A percentile compares a stretch with the other conserved stretches of the same genome.
Conservation (phyloP, 2,329 filamentous ascomycete genomes). For the Arthrobotrys entomopaga region DNA sequence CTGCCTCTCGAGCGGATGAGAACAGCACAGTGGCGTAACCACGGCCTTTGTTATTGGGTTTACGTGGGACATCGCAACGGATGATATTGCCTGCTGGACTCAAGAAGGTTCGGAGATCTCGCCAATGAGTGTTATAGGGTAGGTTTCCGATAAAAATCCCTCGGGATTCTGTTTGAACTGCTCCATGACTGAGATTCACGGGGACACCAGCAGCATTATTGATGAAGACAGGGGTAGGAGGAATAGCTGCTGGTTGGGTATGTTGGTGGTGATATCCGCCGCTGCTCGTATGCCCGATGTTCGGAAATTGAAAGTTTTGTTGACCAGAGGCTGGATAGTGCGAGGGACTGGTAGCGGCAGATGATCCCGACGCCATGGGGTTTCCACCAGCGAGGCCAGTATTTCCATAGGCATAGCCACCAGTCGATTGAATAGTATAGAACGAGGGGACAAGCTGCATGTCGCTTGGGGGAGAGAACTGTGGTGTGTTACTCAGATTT, state of each 20-base stretch:
- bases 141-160: slow-evolving; percentile 58
- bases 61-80: slow-evolving; percentile 57
- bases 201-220: slow-evolving; percentile 56
- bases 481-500: slow-evolving; percentile 13
- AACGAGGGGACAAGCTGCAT: slow-evolving; percentile 31
- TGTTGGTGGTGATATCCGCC: not conserved
- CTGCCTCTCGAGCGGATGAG: slow-evolving; percentile 54
- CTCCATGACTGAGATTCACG: slow-evolving; percentile 57
- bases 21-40: slow-evolving; percentile 58
- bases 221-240: slow-evolving; percentile 55
- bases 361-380: slow-evolving; percentile 12
- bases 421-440: slow-evolving; percentile 7
- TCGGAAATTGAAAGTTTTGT: slow-evolving; percentile 9
- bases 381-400: slow-evolving; percentile 12
- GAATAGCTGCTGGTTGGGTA: slow-evolving; percentile 32
- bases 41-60: slow-evolving; percentile 56
- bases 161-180: slow-evolving; percentile 57
- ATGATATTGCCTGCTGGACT: slow-evolving; percentile 54
- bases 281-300: not conserved
- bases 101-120: slow-evolving; percentile 56
- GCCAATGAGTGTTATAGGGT: slow-evolving; percentile 57
- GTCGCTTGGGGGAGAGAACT: slow-evolving; percentile 31
- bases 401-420: slow-evolving; percentile 10
- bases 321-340: slow-evolving; percentile 5
- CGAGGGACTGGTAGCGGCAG: slow-evolving; percentile 2